Evolutionary conservation across 345 rosid genomes (phyloP).

Genomic region (Combretum micranthum): DNA sequence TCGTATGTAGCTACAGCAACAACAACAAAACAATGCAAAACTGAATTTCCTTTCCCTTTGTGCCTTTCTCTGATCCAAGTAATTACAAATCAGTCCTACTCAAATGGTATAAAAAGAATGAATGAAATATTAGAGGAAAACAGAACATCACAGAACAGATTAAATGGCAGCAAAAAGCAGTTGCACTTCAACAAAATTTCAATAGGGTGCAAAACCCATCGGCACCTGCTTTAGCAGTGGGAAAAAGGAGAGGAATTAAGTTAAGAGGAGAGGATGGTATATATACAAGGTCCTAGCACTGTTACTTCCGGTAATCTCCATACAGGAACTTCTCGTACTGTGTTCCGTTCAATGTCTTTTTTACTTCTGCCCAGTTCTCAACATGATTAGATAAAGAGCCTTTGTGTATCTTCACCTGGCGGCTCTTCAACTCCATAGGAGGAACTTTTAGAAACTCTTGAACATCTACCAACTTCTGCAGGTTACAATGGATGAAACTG

Average conservation of each 20-base stretch:
- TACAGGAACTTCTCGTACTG: slow-evolving; percentile 45
- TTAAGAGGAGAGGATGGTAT: slow-evolving; percentile 4
- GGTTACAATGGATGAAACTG: neutral
- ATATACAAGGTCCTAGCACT: slow-evolving; percentile 21
- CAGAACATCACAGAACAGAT: slow-evolving; percentile 1
- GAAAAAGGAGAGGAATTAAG: neutral
- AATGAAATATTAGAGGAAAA: slow-evolving; percentile 29
- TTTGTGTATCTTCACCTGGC: slow-evolving; percentile 94
- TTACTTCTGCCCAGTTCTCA: slow-evolving; percentile 75
- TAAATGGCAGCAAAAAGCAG: slow-evolving; percentile 3
- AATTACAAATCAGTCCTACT: neutral
- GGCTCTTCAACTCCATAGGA: slow-evolving; percentile 49
- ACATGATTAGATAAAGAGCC: slow-evolving; percentile 61
- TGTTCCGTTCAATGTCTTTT: slow-evolving; percentile 56
- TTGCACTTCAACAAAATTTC: slow-evolving; percentile 30
- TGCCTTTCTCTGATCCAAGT: neutral
- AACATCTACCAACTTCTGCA: slow-evolving; percentile 70
- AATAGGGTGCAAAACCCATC: slow-evolving; percentile 23
- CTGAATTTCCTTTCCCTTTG: neutral
- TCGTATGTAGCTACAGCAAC: no score
- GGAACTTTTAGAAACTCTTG: slow-evolving; percentile 89
- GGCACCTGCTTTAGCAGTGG: slow-evolving; percentile 12
- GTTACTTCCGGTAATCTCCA: slow-evolving; percentile 49
- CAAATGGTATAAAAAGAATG: slow-evolving; percentile 29
- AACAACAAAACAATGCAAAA: slow-evolving; percentile 1